Base-by-base conservation (phyloP, 768 basidiomycete species). In the Phanerodontia chrysosporium region DNA sequence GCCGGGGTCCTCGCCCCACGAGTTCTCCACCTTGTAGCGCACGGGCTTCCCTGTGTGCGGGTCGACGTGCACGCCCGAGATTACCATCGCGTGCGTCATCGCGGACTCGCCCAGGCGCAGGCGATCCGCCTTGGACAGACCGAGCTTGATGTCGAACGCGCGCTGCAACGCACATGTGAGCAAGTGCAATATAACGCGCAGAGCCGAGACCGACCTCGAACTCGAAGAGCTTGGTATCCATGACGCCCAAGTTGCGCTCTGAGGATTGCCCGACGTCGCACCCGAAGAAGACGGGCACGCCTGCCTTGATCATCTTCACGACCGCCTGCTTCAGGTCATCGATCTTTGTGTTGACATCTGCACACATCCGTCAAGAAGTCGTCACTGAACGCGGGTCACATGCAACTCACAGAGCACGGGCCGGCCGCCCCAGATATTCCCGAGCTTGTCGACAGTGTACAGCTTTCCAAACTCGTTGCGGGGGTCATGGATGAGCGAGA, bases 51-150 rank as follows among this genome's bases (percentile, higher is more conserved):
- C 92, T 2, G 72, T 69, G 13, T 76, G 72, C 9, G 51, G 36
- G 67, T 95, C 94, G 51, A 97, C 76, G 69, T 98, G 95, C 18
- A 95, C 95, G 18, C 83, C 95, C 18, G 90, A 87, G 70, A 98
- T 95, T 45, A 96, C 92, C 92, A 93, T 90, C 62, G 93, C 93
- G 70, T 98, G 95, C 0, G 95, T 98, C 95, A 97, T 96, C 30
- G 87, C 71, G 0, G 89, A 91, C 66, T 98, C 95, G 55, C 85
- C 84, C 21, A 86, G 86, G 66, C 86, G 83, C 36, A 98, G 78
- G 13, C 95, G 83, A 67, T 95, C 81, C 0, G 91, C 90, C 72
- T 98, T 98, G 65, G 83, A 86, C 66, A 97, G 79, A 7, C 84
- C 83, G 35, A 96, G 76, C 25, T 76, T 81, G 67, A 94, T 90